Conservation (phyloP, 2,329 filamentous ascomycete genomes). For the Alternaria solani region DNA sequence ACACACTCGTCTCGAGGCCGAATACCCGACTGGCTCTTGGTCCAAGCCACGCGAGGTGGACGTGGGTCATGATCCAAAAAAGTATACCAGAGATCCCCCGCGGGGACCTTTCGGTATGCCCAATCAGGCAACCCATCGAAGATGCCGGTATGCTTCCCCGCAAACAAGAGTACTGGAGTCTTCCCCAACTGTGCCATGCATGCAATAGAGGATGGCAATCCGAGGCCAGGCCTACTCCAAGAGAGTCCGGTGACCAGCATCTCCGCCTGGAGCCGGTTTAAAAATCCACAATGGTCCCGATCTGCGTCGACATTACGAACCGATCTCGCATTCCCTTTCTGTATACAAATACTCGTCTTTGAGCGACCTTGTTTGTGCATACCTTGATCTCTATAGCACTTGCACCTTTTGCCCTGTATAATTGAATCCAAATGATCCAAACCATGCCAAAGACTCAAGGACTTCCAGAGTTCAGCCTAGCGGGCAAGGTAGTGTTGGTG, state of each 20-base stretch:
- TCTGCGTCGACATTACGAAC: slow-evolving; percentile 1
- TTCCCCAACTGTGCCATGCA: slow-evolving; percentile 12
- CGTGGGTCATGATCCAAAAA: slow-evolving; percentile 8
- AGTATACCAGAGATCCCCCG: slow-evolving; percentile 6
- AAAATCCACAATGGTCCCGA: slow-evolving; percentile 16
- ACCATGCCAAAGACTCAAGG: slow-evolving; percentile 29
- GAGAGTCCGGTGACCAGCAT: slow-evolving; percentile 10
- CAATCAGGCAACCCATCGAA: slow-evolving; percentile 19
- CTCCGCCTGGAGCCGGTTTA: slow-evolving; percentile 8
- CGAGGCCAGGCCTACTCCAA: slow-evolving; percentile 14
- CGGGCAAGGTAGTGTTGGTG: slow-evolving; percentile 73
- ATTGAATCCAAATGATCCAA: neutral
- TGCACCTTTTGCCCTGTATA: neutral
- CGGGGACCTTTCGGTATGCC: slow-evolving; percentile 19
- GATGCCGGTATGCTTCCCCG: slow-evolving; percentile 24
- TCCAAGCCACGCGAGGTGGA: slow-evolving; percentile 2
- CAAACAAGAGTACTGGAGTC: slow-evolving; percentile 20
- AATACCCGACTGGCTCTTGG: neutral
- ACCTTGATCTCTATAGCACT: neutral
- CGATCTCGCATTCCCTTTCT: slow-evolving; percentile 4
- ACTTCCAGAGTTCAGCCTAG: slow-evolving; percentile 78
- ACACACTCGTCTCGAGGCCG: slow-evolving; percentile 6
- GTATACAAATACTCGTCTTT: slow-evolving; percentile 8
- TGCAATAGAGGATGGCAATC: slow-evolving; percentile 1
- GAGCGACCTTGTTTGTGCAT: neutral